Evolutionary conservation across 2,329 filamentous ascomycete species (phyloP), one percentile per base, ranked within the genome.

Genomic region (Cryoendolithus antarcticus): DNA sequence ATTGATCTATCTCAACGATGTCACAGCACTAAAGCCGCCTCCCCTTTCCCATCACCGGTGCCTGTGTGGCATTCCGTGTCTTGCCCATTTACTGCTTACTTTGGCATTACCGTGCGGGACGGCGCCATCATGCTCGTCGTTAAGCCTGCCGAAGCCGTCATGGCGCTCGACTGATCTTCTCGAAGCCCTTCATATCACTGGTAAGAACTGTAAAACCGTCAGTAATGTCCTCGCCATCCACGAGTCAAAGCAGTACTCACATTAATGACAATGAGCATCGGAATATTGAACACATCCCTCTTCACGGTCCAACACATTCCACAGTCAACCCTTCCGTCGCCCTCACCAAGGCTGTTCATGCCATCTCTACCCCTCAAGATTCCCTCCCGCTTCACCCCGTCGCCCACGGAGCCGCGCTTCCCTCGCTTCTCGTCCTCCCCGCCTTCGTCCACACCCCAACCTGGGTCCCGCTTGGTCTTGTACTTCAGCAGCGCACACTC

Each of bases 261-360:
- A 66, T 95, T 95, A 69, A 96, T 89, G 56, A 95, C 84, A 62
- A 96, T 93, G 66, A 96, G 71, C 86, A 95, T 94, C 13, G 91
- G 91, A 62, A 96, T 94, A 65, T 96, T 89, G 65, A 96, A 96
- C 31, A 91, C 85, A 61, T 98, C 91, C 47, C 89, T 74, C 66
- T 94, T 94, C 46, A 96, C 88, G 47, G 85, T 89, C 88, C 89
- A 96, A 66, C 85, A 93, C 64, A 93, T 94, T 53, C 83, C 86
- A 66, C 88, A 95, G 57, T 93, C 84, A 41, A 96, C 82, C 62
- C 91, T 88, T 39, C 88, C 89, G 54, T 93, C 86, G 56, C 77
- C 82, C 55, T 84, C 70, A 0, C 74, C 85, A 9, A 94, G 72
- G 54, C 78, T 76, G 39, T 82, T 82, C 62, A 93, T 89, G 7